A percentile compares a stretch with the other conserved stretches of the same genome.
phyloP scores from a whole-genome alignment of 306 rosid species.

The Dryas drummondii region DNA sequence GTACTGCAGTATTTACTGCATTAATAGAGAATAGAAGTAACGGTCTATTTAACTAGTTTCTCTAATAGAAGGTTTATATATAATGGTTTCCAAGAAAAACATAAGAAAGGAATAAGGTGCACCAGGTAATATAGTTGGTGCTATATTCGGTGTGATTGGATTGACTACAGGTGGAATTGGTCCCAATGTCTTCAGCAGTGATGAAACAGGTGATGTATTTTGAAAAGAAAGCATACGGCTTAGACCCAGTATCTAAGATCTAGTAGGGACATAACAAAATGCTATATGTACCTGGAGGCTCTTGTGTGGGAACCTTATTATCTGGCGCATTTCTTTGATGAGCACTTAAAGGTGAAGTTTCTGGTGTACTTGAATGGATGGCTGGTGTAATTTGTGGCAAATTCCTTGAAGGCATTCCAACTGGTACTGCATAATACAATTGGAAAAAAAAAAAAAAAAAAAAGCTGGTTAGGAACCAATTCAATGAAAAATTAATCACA shows the following conservation, averaged over 20 bases:
- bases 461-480: conserved; percentile 9
- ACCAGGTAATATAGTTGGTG: conserved; percentile 41
- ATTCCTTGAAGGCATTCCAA: conserved; percentile 39
- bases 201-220: conserved; percentile 37
- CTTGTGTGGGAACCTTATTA: conserved; percentile 40
- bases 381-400: conserved; percentile 52
- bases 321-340: conserved; percentile 41
- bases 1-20: conserved; percentile 31
- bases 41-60: conserved; percentile 21
- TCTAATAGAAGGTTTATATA: not conserved
- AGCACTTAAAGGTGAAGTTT: conserved; percentile 49
- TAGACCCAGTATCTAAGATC: conserved; percentile 14
- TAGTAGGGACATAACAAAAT: conserved; percentile 21
- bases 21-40: conserved; percentile 18
- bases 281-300: conserved; percentile 50
- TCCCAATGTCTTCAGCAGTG: conserved; percentile 30
- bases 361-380: conserved; percentile 44
- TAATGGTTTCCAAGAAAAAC: conserved; percentile 2
- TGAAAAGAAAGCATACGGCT: conserved; percentile 17
- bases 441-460: conserved; percentile 7
- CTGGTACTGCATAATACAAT: conserved; percentile 39
- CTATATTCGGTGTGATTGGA: conserved; percentile 22
- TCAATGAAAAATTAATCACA: conserved; percentile 25
- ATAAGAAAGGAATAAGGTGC: conserved; percentile 5
- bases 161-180: conserved; percentile 27